Base-by-base conservation (phyloP, 805 yeast genomes). In the Millerozyma acaciae region DNA sequence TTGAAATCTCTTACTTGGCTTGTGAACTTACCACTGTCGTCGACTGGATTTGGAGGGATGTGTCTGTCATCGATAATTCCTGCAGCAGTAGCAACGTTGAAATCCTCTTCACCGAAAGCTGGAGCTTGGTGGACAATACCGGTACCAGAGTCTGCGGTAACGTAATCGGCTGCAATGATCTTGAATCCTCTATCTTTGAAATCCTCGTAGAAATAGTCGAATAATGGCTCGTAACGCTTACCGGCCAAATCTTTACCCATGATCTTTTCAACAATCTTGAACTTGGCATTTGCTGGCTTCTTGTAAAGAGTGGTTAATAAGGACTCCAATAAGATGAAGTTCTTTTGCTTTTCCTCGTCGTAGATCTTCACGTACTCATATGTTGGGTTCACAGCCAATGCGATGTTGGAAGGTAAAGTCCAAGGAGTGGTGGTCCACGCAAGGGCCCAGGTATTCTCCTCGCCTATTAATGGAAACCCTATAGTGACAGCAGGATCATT, bases 391-490 rank as follows among this genome's bases (percentile, higher is more conserved):
- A 93, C 97, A 54, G 95, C 89, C 42, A 93, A 74, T 9, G 89
- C 90, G 57, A 93, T 65, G 61, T 93, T 90, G 18, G 96, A 84
- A 26, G 98, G 98, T 55, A 93, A 72, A 32, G 99, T 94, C 99
- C 99, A 93, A 33, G 99, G 99, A 16, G 99, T 93, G 40, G 99
- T 93, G 28, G 99, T 93, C 99, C 99, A 93, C 7, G 97, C 97
- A 24, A 93, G 89, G 45, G 93, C 70, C 45, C 75, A 69, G 34
- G 95, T 85, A 51, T 83, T 78, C 43, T 86, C 88, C 52, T 89
- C 94, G 42, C 78, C 84, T 20, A 74, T 66, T 36, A 85, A 68
- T 43, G 85, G 84, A 73, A 93, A 94, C 17, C 87, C 95, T 48
- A 93, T 65, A 39, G 96, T 88, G 32, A 94, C 89, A 8, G 96